Evolutionary conservation across 371 early-diverging fungal species (phyloP).

Genomic region (Fennellomyces sp.): DNA sequence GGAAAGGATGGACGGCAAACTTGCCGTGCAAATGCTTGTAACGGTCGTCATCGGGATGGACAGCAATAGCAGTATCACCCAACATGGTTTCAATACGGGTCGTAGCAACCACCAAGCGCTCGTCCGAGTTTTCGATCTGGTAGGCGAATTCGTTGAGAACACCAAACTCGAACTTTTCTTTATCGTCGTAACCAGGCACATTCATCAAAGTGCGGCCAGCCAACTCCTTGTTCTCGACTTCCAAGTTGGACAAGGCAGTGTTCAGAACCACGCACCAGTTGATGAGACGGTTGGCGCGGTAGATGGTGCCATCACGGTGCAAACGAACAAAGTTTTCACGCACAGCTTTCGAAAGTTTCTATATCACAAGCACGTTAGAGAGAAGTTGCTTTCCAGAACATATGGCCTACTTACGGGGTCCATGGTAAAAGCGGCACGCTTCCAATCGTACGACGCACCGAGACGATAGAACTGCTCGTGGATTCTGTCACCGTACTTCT

Average conservation of each 20-base stretch:
- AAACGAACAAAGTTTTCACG: slow-evolving; percentile 95
- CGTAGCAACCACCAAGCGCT: slow-evolving; percentile 95
- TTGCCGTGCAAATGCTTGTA: slow-evolving; percentile 93
- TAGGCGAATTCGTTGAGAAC: slow-evolving; percentile 94
- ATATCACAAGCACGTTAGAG: too few relatives aligned
- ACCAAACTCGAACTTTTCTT: slow-evolving; percentile 98
- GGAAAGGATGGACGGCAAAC: slow-evolving; percentile 95
- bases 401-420: slow-evolving; percentile 66
- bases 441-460: slow-evolving; percentile 97
- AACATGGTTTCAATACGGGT: slow-evolving; percentile 99
- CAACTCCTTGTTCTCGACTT: slow-evolving; percentile 94
- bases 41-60: slow-evolving; percentile 86
- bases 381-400: too few relatives aligned
- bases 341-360: slow-evolving; percentile 84
- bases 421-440: slow-evolving; percentile 95
- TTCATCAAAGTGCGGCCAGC: slow-evolving; percentile 82
- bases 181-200: slow-evolving; percentile 90
- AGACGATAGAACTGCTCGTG: slow-evolving; percentile 92
- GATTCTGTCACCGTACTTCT: slow-evolving; percentile 87
- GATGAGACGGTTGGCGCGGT: slow-evolving; percentile 96
- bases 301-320: slow-evolving; percentile 97
- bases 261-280: slow-evolving; percentile 99
- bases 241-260: slow-evolving; percentile 98
- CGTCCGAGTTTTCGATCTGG: slow-evolving; percentile 81
- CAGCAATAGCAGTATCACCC: slow-evolving; percentile 98